Conservation (phyloP, 2,329 filamentous ascomycete genomes). For the Colletotrichum sp. region DNA sequence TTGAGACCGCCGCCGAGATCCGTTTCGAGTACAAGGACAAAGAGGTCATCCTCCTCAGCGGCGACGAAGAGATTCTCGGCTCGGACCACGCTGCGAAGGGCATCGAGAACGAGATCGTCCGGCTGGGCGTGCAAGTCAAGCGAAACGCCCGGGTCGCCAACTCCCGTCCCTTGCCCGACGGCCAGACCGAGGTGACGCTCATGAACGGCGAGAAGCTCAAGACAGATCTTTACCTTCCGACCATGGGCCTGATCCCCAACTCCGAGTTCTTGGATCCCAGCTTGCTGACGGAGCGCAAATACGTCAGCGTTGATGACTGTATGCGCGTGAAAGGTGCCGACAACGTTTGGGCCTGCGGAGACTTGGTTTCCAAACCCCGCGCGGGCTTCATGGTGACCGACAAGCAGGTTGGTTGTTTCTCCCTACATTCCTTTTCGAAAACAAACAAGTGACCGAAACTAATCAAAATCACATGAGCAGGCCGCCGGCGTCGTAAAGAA, state of each 20-base stretch:
- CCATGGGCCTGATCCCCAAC: conserved; percentile 60
- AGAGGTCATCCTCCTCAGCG: conserved; percentile 52
- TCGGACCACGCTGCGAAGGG: conserved; percentile 47
- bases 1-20: conserved; percentile 61
- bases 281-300: conserved; percentile 48
- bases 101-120: conserved; percentile 54
- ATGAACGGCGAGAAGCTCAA: conserved; percentile 49
- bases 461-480: conserved; percentile 26
- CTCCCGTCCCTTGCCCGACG: conserved; percentile 37
- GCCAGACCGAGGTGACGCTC: conserved; percentile 54
- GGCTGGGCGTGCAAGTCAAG: conserved; percentile 55
- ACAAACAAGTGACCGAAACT: not conserved
- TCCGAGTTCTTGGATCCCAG: conserved; percentile 53
- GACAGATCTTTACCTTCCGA: conserved; percentile 63
- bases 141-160: conserved; percentile 44
- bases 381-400: conserved; percentile 66
- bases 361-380: conserved; percentile 55
- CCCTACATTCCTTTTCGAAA: not conserved
- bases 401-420: conserved; percentile 46
- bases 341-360: conserved; percentile 59
- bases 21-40: conserved; percentile 55
- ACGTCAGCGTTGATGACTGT: conserved; percentile 55
- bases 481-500: conserved; percentile 59
- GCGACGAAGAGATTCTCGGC: conserved; percentile 43
- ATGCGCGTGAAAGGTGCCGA: conserved; percentile 49